Conservation (phyloP, 176 grass and related monocot species). For the Eleusine indica region DNA sequence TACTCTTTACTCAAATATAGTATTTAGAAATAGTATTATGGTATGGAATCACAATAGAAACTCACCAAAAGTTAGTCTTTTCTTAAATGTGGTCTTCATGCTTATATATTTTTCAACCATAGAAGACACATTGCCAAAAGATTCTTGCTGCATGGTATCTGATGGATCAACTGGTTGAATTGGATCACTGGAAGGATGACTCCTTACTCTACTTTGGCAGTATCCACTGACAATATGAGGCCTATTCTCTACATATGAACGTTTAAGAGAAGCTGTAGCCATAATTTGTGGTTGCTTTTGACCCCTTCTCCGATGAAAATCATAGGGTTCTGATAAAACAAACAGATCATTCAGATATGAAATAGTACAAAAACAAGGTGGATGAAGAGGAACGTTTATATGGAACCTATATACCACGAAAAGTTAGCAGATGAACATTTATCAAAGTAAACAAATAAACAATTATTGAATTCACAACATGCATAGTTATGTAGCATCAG, state of each 20-base stretch:
- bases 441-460: conserved; percentile 27
- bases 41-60: conserved; percentile 29
- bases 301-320: conserved; percentile 76
- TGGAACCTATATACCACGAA: not conserved
- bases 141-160: conserved; percentile 66
- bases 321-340: conserved; percentile 78
- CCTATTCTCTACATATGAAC: conserved; percentile 83
- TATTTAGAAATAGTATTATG: conserved; percentile 21
- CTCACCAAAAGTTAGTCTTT: conserved; percentile 93
- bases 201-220: conserved; percentile 71
- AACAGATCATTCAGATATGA: conserved; percentile 37
- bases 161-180: conserved; percentile 48
- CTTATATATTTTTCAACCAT: conserved; percentile 89
- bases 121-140: conserved; percentile 68
- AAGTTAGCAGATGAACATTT: not conserved
- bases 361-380: conserved; percentile 5
- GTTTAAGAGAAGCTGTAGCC: conserved; percentile 89
- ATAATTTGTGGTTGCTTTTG: conserved; percentile 95
- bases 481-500: conserved; percentile 18
- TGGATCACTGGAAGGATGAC: conserved; percentile 53
- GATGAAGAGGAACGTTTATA: not conserved
- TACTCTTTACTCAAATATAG: not conserved
- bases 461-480: conserved; percentile 16
- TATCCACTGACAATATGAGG: conserved; percentile 89
- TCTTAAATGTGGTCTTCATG: conserved; percentile 88